phyloP scores from a whole-genome alignment of 495 filamentous ascomycete genomes.

The Podospora bellae-mahoneyi region DNA sequence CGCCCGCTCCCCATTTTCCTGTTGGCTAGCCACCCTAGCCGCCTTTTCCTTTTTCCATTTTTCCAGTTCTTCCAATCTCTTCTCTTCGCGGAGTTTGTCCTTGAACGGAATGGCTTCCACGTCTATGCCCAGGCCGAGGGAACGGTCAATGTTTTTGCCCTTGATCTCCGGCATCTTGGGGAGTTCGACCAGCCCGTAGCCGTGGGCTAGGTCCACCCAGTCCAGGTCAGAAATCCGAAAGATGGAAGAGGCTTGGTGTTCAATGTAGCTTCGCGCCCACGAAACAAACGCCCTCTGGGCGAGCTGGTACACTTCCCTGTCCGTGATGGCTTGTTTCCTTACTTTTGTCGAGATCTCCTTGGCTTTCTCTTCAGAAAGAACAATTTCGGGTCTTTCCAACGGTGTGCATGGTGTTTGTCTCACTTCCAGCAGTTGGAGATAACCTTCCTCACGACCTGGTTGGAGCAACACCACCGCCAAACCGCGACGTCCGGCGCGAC shows the following conservation, averaged over 20 bases:
- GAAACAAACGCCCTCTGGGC: constrained; percentile 87
- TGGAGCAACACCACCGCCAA: constrained; percentile 81
- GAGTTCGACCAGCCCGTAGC: constrained; percentile 76
- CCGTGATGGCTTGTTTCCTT: constrained; percentile 58
- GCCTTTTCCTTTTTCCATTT: constrained; percentile 31
- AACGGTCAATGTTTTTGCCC: constrained; percentile 60
- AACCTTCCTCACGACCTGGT: constrained; percentile 81
- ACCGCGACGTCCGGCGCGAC: constrained; percentile 80
- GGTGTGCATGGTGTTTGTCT: constrained; percentile 81
- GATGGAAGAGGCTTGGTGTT: constrained; percentile 86
- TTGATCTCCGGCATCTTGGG: constrained; percentile 94
- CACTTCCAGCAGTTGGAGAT: constrained; percentile 79
- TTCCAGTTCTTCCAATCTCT: constrained; percentile 52
- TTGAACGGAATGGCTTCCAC: constrained; percentile 62
- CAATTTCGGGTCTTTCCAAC: constrained; percentile 48
- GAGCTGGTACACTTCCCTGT: constrained; percentile 84
- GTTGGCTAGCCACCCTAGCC: constrained; percentile 39
- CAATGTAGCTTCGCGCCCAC: constrained; percentile 86
- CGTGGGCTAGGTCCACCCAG: constrained; percentile 75
- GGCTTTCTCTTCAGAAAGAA: constrained; percentile 56
- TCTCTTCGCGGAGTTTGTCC: constrained; percentile 73
- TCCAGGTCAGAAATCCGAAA: constrained; percentile 79
- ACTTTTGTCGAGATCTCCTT: constrained; percentile 51
- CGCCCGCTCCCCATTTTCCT: constrained; percentile 34
- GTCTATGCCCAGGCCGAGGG: constrained; percentile 86